Evolutionary conservation across 306 rosid genomes (phyloP).

Genomic region (Comarum palustre): DNA sequence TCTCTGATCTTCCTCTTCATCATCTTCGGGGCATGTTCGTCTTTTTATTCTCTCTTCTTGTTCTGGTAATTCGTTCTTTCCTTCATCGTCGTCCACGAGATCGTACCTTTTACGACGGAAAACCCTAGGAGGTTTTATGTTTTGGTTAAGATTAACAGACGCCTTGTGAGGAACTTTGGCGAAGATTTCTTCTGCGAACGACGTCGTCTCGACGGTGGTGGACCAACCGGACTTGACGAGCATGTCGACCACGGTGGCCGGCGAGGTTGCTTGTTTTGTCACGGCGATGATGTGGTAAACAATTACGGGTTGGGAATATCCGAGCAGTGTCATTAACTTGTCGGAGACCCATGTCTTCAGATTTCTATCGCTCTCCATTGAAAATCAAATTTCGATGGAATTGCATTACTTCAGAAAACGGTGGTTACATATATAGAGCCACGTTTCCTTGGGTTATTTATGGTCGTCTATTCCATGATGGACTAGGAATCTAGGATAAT

Average conservation of each 20-base stretch:
- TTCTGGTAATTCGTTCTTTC: constrained; percentile 27
- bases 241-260: not conserved
- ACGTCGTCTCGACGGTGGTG: not conserved
- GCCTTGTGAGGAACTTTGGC: not conserved
- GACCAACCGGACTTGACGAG: not conserved
- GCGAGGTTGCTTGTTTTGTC: not conserved
- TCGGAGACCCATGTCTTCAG: constrained; percentile 5
- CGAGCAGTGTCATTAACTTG: not conserved
- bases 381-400: not conserved
- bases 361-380: not conserved
- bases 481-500: not conserved
- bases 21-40: constrained; percentile 32
- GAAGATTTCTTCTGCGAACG: not conserved
- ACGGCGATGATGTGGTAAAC: not conserved
- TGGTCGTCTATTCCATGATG: not conserved
- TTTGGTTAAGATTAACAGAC: not conserved
- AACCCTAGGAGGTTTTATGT: constrained; percentile 20
- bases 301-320: not conserved
- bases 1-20: constrained; percentile 87
- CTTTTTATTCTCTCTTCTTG: constrained; percentile 30
- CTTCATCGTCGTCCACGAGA: constrained; percentile 41
- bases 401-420: not conserved
- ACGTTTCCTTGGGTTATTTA: no score
- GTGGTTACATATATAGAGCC: not conserved
- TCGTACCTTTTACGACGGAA: constrained; percentile 47